Conservation (phyloP, 1,139 yeast genomes). For the Kurtzmaniella quercitrusa region DNA sequence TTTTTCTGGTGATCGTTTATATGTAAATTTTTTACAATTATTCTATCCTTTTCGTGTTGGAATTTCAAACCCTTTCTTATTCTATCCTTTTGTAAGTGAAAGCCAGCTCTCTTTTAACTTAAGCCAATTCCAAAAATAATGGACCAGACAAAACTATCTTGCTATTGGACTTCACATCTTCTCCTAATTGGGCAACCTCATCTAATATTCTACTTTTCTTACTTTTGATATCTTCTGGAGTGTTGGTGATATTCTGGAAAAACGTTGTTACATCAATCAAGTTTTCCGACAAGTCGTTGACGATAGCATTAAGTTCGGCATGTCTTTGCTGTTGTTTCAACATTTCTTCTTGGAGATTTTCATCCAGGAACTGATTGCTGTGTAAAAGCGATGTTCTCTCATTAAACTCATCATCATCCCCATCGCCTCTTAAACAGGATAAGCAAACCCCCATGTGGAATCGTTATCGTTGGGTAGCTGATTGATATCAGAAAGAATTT, state of each 20-base stretch:
- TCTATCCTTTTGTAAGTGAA: neutral
- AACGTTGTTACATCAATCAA: constrained; percentile 43
- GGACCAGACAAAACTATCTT: constrained; percentile 21
- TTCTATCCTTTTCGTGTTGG: neutral
- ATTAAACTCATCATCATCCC: constrained; percentile 36
- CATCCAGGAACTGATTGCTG: constrained; percentile 28
- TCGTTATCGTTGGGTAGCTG: too few relatives aligned
- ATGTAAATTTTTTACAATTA: neutral
- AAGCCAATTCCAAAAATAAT: constrained; percentile 26
- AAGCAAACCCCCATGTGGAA: constrained; percentile 44
- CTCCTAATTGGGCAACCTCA: constrained; percentile 17
- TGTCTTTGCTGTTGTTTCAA: constrained; percentile 41
- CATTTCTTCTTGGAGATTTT: constrained; percentile 37
- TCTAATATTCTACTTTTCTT: constrained; percentile 21
- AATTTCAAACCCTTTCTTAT: neutral
- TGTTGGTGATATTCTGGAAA: constrained; percentile 13
- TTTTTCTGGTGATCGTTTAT: too few relatives aligned
- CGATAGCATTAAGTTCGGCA: constrained; percentile 38
- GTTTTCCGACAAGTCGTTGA: constrained; percentile 40
- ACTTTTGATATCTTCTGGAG: constrained; percentile 9
- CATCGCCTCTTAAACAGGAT: constrained; percentile 38
- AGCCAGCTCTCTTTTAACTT: neutral
- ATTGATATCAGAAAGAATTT: too few relatives aligned
- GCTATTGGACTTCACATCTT: constrained; percentile 19
- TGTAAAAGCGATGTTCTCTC: constrained; percentile 36